Conservation (phyloP, 2,329 filamentous ascomycete genomes). For the Paecilomyces niveus region DNA sequence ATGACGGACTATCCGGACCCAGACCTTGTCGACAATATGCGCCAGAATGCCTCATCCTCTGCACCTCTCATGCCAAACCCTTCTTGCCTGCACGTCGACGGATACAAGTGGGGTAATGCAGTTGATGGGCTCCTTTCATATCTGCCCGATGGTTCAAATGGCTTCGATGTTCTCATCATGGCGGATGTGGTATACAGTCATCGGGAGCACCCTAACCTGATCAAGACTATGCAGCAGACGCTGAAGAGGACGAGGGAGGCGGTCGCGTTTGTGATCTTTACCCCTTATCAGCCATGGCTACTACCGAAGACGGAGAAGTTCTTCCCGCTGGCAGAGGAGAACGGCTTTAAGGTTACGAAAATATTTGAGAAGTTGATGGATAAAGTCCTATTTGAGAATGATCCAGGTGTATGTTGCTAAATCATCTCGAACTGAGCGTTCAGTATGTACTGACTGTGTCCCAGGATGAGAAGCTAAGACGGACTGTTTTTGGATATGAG, state of each 20-base stretch:
- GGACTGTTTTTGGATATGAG: constrained; percentile 75
- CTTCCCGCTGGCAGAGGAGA: constrained; percentile 66
- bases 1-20: constrained; percentile 85
- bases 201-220: constrained; percentile 71
- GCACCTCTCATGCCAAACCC: constrained; percentile 36
- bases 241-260: constrained; percentile 51
- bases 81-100: constrained; percentile 52
- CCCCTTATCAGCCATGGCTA: constrained; percentile 87
- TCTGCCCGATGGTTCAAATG: constrained; percentile 36
- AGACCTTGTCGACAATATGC: constrained; percentile 74
- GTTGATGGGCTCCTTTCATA: constrained; percentile 51
- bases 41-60: constrained; percentile 61
- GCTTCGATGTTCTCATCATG: constrained; percentile 76
- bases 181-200: constrained; percentile 90
- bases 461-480: constrained; percentile 67
- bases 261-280: constrained; percentile 82
- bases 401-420: constrained; percentile 57
- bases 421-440: not conserved
- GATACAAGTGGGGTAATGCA: constrained; percentile 78
- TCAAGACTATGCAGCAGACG: constrained; percentile 63
- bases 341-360: constrained; percentile 70
- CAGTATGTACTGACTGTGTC: constrained; percentile 4
- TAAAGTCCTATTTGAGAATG: constrained; percentile 80
- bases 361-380: constrained; percentile 77
- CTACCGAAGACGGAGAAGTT: constrained; percentile 77